phyloP scores from a whole-genome alignment of 768 basidiomycete species.

The Amanita rimosa region DNA sequence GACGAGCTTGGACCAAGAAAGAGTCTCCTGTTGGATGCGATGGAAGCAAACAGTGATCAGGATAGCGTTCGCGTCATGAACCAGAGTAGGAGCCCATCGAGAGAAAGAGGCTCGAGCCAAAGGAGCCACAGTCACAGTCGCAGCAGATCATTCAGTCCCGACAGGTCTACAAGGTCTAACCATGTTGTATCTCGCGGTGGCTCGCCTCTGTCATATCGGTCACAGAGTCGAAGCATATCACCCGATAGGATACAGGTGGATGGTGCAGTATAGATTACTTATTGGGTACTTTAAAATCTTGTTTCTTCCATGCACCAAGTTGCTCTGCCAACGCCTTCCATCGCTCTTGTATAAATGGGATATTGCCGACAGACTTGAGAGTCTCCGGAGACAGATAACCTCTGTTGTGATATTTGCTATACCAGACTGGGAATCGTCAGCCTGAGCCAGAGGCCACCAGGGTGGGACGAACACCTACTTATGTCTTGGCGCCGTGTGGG shows the following conservation, averaged over 20 bases:
- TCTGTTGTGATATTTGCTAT: slow-evolving; percentile 59
- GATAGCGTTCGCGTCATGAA: slow-evolving; percentile 32
- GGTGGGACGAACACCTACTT: slow-evolving; percentile 32
- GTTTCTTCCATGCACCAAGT: slow-evolving; percentile 43
- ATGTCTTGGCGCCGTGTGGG: slow-evolving; percentile 85
- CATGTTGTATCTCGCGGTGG: slow-evolving; percentile 50
- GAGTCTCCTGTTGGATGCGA: slow-evolving; percentile 78
- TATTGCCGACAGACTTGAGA: slow-evolving; percentile 32
- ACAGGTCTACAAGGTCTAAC: slow-evolving; percentile 30
- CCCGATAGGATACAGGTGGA: slow-evolving; percentile 40
- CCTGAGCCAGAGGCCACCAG: slow-evolving; percentile 3
- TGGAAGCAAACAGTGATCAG: slow-evolving; percentile 62
- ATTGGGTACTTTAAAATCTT: slow-evolving; percentile 29
- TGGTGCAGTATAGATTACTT: slow-evolving; percentile 20
- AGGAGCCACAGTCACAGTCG: slow-evolving; percentile 18
- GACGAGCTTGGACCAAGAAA: slow-evolving; percentile 80
- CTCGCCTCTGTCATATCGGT: slow-evolving; percentile 40
- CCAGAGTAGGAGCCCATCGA: slow-evolving; percentile 21
- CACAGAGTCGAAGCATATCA: slow-evolving; percentile 50
- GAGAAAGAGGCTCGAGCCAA: slow-evolving; percentile 14
- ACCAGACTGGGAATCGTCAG: slow-evolving; percentile 48
- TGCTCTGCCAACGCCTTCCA: slow-evolving; percentile 58
- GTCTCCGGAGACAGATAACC: slow-evolving; percentile 62
- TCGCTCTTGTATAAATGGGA: slow-evolving; percentile 58
- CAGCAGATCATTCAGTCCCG: slow-evolving; percentile 19